These are phyloP conservation scores for Hypoxylon sp. DNA, from an alignment of 2,329 filamentous ascomycete species.

Conservation along the genomic window DNA sequence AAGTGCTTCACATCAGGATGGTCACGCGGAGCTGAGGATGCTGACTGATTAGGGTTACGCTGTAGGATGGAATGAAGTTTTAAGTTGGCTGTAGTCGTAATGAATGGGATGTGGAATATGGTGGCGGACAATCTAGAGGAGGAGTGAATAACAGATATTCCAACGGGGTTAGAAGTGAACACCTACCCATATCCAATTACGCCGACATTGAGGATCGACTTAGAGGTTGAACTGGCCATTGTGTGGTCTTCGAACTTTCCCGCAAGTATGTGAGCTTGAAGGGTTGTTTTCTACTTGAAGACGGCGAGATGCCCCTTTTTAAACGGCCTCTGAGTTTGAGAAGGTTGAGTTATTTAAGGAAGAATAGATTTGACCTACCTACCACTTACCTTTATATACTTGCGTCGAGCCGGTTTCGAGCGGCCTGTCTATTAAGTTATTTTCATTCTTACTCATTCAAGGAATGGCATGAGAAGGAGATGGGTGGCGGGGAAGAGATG, in stretches of 20 bases:
- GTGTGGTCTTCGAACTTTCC: conserved; percentile 6
- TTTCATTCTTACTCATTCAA: background rate
- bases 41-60: conserved; percentile 72
- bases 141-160: conserved; percentile 34
- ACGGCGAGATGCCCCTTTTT: background rate
- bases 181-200: conserved; percentile 67
- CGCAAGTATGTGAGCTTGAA: background rate
- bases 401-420: background rate
- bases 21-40: conserved; percentile 77
- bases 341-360: background rate
- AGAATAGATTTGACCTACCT: background rate
- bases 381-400: conserved; percentile 9
- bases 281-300: background rate
- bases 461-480: conserved; percentile 2
- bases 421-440: background rate
- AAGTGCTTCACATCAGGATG: conserved; percentile 76
- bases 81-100: conserved; percentile 74
- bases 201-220: conserved; percentile 65
- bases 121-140: conserved; percentile 73
- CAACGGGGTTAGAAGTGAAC: conserved; percentile 14
- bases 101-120: conserved; percentile 87
- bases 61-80: conserved; percentile 83
- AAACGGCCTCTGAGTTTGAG: background rate
- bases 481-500: conserved; percentile 27
- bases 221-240: conserved; percentile 34